Conservation (phyloP, 495 filamentous ascomycete genomes). For the Friedmanniomyces simplex region DNA sequence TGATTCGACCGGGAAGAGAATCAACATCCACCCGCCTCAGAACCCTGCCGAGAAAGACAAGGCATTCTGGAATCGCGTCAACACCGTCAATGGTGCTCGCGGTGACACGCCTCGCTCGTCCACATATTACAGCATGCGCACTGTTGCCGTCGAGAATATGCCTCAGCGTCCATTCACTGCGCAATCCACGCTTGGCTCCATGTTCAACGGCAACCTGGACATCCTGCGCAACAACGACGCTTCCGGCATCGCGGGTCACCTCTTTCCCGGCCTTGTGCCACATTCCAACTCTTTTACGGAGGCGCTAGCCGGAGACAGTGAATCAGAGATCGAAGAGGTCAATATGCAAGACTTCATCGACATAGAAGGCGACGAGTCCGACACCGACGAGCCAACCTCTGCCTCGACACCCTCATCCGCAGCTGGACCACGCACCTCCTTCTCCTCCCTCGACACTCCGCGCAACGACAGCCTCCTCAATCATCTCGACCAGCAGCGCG, state of each 20-base stretch:
- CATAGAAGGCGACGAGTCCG: constrained; percentile 6
- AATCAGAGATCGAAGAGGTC: constrained; percentile 4
- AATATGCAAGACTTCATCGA: constrained; percentile 20
- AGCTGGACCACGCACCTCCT: neutral
- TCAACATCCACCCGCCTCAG: constrained; percentile 9
- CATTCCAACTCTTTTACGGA: neutral
- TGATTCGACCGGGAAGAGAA: neutral
- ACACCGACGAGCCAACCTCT: neutral
- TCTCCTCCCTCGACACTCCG: constrained; percentile 1
- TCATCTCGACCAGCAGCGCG: constrained; percentile 13
- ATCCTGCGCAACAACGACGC: constrained; percentile 17
- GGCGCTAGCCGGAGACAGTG: neutral
- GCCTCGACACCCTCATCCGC: constrained; percentile 1
- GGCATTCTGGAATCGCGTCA: constrained; percentile 15
- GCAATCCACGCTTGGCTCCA: constrained; percentile 11
- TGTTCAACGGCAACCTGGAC: constrained; percentile 21
- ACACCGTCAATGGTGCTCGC: neutral
- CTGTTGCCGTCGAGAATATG: neutral
- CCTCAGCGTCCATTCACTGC: constrained; percentile 20
- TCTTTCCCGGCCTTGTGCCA: neutral
- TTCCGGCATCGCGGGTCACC: neutral
- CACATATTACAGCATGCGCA: neutral
- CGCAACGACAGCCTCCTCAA: constrained; percentile 7
- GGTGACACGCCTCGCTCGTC: neutral
- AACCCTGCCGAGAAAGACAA: constrained; percentile 15